Evolutionary conservation across 352 stramenopile genomes (phyloP), one percentile per base, ranked within the genome.

Genomic region (Saprolegnia parasitica): DNA sequence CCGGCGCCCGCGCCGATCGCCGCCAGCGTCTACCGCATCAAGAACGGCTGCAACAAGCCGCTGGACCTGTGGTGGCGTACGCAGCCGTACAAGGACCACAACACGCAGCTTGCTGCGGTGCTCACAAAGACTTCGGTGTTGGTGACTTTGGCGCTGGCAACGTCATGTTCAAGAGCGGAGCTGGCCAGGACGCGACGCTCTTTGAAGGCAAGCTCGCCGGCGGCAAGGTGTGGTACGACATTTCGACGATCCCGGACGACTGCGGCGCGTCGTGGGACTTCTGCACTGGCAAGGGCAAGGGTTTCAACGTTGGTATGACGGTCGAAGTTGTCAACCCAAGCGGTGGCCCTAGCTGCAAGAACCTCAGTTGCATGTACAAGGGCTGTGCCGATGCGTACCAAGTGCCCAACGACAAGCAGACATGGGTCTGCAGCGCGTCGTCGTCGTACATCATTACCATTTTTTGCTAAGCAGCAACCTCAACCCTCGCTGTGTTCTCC

Each of bases 281-380:
- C 20, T 68, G 62, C 46, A 29, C 23, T 0, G 62, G 62, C 29
- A 68, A 68, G 49, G 81, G 77, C 32, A 72, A 81, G 20, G 81
- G 81, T 49, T 91, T 84, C 73, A 90, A 90, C 76, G 73, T 88
- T 37, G 55, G 81, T 56, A 89, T 92, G 79, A 78, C 79, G 74
- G 89, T 92, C 67, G 71, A 73, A n/a, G 81, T 81, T 8, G 71
- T 56, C 54, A 49, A 72, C 20, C 74, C 74, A 4, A 67, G 86
- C 21, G 57, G 26, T 49, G 68, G 71, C 40, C 62, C 67, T 5
- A 80, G 80, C 71, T 91, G 81, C 61, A 58, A 73, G 9, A 60
- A 76, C 42, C 77, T 87, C 62, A 84, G 76, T 32, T 88, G 81
- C 64, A 76, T 84, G 72, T 66, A 63, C 26, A 77, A 91, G 56